Percentiles rank a stretch among this genome's conserved stretches.
Evolutionary conservation across 495 filamentous ascomycete species (phyloP).

Genomic region (Penicillium atrosanguineum): DNA sequence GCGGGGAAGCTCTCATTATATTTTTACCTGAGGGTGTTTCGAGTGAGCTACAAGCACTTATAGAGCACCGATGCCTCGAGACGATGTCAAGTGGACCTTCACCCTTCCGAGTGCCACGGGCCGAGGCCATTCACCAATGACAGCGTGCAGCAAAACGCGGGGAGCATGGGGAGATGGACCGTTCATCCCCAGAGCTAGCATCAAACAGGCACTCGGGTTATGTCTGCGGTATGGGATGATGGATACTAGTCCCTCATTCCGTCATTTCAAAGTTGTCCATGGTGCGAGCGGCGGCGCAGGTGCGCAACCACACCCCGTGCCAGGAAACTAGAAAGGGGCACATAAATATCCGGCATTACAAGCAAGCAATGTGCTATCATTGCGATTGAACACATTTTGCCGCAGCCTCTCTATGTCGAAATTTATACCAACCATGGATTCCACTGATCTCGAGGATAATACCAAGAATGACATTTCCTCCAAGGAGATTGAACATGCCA

Average conservation of each 20-base stretch:
- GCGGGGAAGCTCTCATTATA: too few species aligned
- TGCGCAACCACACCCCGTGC: neutral
- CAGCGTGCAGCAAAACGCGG: too few species aligned
- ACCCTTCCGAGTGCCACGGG: too few species aligned
- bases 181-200: neutral
- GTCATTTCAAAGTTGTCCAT: neutral
- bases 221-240: neutral
- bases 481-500: conserved; percentile 21
- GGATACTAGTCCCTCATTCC: neutral
- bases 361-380: neutral
- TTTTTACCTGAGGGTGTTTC: too few species aligned
- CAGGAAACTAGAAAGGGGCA: neutral
- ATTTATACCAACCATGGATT: conserved; percentile 5
- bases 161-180: too few species aligned
- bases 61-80: conserved; percentile 3
- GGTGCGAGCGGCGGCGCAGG: neutral
- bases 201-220: neutral
- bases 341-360: conserved; percentile 3
- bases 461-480: conserved; percentile 12
- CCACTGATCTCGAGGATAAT: neutral
- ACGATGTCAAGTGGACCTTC: neutral
- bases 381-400: too few species aligned
- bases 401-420: neutral
- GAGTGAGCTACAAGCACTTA: too few species aligned
- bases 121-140: too few species aligned